These are phyloP conservation scores for Pichia ethanolica DNA, from an alignment of 805 yeast genomes.

Conservation along the genomic window DNA sequence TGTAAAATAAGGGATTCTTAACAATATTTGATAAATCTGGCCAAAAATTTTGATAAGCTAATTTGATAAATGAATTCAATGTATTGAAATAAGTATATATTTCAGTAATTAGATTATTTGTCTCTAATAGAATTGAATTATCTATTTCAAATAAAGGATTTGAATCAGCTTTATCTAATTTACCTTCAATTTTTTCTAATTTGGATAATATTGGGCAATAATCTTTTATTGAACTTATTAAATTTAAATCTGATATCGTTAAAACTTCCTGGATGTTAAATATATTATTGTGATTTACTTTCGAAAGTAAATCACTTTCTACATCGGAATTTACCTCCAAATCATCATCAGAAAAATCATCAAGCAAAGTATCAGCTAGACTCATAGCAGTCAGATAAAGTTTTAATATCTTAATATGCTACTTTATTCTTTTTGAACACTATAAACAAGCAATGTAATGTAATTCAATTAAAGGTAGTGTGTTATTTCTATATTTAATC, in stretches of 20 bases:
- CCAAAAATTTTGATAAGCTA: constrained; percentile 53
- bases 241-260: constrained; percentile 9
- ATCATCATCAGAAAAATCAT: constrained; percentile 31
- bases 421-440: too few species aligned
- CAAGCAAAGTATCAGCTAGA: constrained; percentile 35
- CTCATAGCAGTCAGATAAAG: constrained; percentile 18
- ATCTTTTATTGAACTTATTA: constrained; percentile 20
- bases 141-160: constrained; percentile 21
- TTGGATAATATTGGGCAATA: constrained; percentile 22
- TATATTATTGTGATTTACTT: not conserved
- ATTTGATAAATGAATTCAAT: constrained; percentile 42
- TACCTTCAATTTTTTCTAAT: constrained; percentile 16
- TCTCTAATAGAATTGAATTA: constrained; percentile 39
- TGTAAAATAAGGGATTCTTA: constrained; percentile 55
- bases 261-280: constrained; percentile 6
- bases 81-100: constrained; percentile 27
- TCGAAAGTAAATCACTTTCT: not conserved
- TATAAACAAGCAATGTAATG: too few species aligned
- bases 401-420: too few species aligned
- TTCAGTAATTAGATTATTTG: constrained; percentile 2
- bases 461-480: too few species aligned
- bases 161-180: constrained; percentile 23
- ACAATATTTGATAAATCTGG: constrained; percentile 64
- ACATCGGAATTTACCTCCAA: constrained; percentile 7
- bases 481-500: too few species aligned